Base-by-base conservation (phyloP, 1,139 yeast species). In the Saccharomycopsis hybrid region DNA sequence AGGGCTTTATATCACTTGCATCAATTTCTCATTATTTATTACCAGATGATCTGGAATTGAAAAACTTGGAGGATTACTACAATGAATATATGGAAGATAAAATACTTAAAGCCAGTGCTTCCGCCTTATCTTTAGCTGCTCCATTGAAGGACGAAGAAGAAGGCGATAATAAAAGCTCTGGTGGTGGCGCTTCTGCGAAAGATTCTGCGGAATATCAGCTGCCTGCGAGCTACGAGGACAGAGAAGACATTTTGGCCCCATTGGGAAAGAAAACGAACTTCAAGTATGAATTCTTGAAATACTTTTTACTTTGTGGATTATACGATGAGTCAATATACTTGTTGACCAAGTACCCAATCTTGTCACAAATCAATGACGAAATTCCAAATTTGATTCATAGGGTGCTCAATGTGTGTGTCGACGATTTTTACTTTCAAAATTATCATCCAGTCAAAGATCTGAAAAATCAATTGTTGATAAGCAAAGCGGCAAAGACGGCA, bases 71-170 rank as follows among this genome's bases (percentile, higher is more conserved):
- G 46, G 65, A 65, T 1, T 64, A 65, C 3, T 77, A 78, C 63
- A 72, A 77, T 38, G 70, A 70, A 30, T 71, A 74, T 27, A 62
- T 85, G 57, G 81, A 82, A n/a, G 78, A 78, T 13, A 76, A 80
- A 51, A 81, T 85, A 0, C 72, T 74, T 57, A 71, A 73, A 55
- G 85, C 94, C 0, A 77, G 79, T 29, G 85, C 88, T 0, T 85
- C 85, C 55, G 95, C 96, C 0, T 68, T 90, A 49, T 94, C 97
- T 0, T 65, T 88, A 58, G 96, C 97, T 2, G 94, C 95, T 4
- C 95, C 96, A 1, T 69, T 90, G 45, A 72, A 75, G 4, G 83
- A 81, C 47, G 95, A 83, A 27, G 84, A 78, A 18, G 67, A 58
- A 30, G 58, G 49, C n/a, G 58, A 50, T n/a, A 46, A 47, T 31